Conservation (phyloP, 176 grass and related monocot species). For the Aegilops longissima region DNA sequence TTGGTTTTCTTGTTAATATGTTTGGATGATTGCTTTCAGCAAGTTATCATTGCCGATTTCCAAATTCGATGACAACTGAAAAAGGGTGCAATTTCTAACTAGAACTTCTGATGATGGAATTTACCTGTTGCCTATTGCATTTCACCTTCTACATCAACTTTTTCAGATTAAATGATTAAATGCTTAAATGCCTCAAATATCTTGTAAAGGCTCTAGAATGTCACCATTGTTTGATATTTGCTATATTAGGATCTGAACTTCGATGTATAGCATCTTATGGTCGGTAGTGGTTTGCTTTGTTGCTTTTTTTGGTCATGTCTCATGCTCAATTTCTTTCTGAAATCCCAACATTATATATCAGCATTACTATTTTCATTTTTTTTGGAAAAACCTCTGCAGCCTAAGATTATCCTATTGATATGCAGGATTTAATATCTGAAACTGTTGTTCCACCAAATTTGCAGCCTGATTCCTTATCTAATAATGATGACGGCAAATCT, state of each 20-base stretch:
- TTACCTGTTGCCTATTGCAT: background rate
- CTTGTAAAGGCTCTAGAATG: background rate
- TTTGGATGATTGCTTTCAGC: background rate
- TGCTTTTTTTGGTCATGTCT: background rate
- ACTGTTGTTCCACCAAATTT: slow-evolving; percentile 45
- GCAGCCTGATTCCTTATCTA: slow-evolving; percentile 47
- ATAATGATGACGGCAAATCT: slow-evolving; percentile 50
- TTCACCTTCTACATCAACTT: slow-evolving; percentile 6
- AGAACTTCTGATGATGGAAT: background rate
- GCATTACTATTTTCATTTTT: background rate
- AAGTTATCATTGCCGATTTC: background rate
- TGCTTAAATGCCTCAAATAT: background rate
- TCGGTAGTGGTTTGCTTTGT: background rate
- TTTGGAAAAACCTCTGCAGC: background rate
- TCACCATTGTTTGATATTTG: background rate
- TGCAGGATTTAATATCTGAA: slow-evolving; percentile 67
- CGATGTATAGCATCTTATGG: background rate
- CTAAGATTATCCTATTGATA: slow-evolving; percentile 12
- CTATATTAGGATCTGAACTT: slow-evolving; percentile 20
- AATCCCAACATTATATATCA: background rate
- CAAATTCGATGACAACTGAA: background rate
- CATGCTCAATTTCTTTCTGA: background rate
- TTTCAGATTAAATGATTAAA: background rate
- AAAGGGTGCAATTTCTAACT: background rate
- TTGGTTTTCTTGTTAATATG: slow-evolving; percentile 1